Conservation (phyloP, 2,329 filamentous ascomycete species). For the Bimuria novae-zelandiae region DNA sequence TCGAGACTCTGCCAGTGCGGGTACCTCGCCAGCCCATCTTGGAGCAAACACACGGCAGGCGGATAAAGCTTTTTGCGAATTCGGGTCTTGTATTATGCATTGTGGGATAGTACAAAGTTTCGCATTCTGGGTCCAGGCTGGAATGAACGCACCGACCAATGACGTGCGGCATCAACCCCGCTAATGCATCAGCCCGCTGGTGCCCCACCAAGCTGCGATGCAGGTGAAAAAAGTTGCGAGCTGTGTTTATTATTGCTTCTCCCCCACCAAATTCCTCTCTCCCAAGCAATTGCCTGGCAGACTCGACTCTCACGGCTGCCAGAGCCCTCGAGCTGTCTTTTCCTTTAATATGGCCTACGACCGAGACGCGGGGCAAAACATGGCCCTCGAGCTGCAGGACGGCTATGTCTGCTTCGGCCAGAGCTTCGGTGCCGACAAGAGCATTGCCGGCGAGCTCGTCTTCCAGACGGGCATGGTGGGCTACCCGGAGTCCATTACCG, state of each 20-base stretch:
- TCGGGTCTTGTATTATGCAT: too few species aligned
- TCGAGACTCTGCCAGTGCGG: too few species aligned
- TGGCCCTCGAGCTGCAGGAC: conserved; percentile 92
- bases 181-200: not conserved
- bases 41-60: too few species aligned
- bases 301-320: conserved; percentile 37
- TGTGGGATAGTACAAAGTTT: too few species aligned
- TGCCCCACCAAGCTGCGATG: conserved; percentile 1
- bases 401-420: conserved; percentile 89
- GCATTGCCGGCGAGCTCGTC: conserved; percentile 93
- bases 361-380: conserved; percentile 57
- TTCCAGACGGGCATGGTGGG: conserved; percentile 99
- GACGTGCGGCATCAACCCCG: conserved; percentile 1
- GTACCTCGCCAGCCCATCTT: too few species aligned
- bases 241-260: not conserved
- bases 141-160: not conserved
- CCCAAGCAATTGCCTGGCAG: conserved; percentile 36
- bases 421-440: conserved; percentile 95
- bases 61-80: too few species aligned
- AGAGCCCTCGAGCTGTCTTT: conserved; percentile 42
- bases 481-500: conserved; percentile 91
- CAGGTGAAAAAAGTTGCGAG: conserved; percentile 4
- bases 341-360: conserved; percentile 35
- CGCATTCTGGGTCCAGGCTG: too few species aligned
- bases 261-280: conserved; percentile 22